Evolutionary conservation across 1,139 yeast genomes (phyloP).

Genomic region (Sugiyamaella xylanicola): DNA sequence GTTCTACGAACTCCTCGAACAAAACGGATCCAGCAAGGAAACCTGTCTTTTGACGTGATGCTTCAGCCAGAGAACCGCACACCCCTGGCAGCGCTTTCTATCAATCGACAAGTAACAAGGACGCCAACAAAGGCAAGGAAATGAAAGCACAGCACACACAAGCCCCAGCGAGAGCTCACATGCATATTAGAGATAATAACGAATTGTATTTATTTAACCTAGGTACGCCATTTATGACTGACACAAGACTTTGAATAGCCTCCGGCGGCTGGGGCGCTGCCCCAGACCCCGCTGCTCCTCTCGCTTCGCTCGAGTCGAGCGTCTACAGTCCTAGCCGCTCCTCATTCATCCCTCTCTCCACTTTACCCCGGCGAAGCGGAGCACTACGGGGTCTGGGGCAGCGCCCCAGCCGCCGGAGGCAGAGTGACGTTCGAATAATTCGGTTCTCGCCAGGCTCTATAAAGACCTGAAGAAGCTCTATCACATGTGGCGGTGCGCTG

Average conservation of each 20-base stretch:
- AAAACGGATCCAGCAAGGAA: constrained; percentile 20
- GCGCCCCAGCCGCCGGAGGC: too few relatives aligned
- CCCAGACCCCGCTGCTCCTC: not conserved
- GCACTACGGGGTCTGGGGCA: too few relatives aligned
- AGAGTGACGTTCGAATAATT: too few relatives aligned
- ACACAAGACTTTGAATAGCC: not conserved
- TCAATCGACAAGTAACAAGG: constrained; percentile 1
- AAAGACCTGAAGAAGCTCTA: too few relatives aligned
- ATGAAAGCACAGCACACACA: too few relatives aligned
- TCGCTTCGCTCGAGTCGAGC: not conserved
- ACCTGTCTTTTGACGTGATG: constrained; percentile 20
- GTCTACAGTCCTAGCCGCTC: too few relatives aligned
- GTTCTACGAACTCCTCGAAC: constrained; percentile 19
- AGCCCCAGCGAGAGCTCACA: too few relatives aligned
- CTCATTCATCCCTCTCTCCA: too few relatives aligned
- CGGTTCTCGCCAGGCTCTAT: too few relatives aligned
- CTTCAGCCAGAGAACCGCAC: constrained; percentile 12
- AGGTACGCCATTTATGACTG: not conserved
- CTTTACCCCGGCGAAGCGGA: too few relatives aligned
- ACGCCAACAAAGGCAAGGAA: not conserved
- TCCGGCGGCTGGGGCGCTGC: not conserved
- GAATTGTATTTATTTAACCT: not conserved
- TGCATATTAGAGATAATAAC: too few relatives aligned
- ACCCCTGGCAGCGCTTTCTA: constrained; percentile 7
- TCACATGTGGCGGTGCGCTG: too few relatives aligned